Base-by-base conservation (phyloP, 805 yeast species). In the Candida dajiaensis region DNA sequence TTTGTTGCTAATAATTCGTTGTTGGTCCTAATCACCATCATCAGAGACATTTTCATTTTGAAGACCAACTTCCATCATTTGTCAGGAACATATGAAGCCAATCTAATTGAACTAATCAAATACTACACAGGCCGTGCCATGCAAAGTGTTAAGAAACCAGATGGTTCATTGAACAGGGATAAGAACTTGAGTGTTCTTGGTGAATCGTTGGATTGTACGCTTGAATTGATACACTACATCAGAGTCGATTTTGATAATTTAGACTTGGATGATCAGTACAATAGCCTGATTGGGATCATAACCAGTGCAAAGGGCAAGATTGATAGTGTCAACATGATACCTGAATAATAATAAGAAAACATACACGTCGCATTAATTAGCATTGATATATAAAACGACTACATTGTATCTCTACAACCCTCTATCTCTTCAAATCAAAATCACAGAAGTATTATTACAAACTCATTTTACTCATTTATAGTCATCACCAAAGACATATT, bases 1-100 rank as follows among this genome's bases (percentile, higher is more conserved):
- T 79, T 76, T 55, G 81, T 79, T 35, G 76, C 83, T 1, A 78
- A 85, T 37, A 71, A 71, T n/a, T 70, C 83, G 0, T 65, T 74
- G 7, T 58, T 70, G 5, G 57, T 64, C 5, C 53, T 76, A 8
- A 59, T 80, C 19, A 51, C 55, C 4, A 53, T 68, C 11, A 57
- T 83, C 2, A 74, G 72, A 43, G 80, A 77, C 42, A 77, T 84
- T 44, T 61, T 85, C 26, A 72, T 77, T 2, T 68, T 89, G 16
- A 68, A 78, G 18, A 71, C 73, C 21, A 74, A 78, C 28, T 76
- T 87, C 54, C 84, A 84, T 3, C 70, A 68, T 55, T 49, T 65
- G 28, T 44, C 69, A 1, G 41, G 61, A 0, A 51, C 56, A 8
- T 67, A 79, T 38, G 80, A 76, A 47, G 66, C 66, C 23, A 67